A percentile compares a stretch with the other conserved stretches of the same genome.
These are phyloP conservation scores for Eimeria maxima DNA, from an alignment of 169 alveolate species.

Conservation along the genomic window DNA sequence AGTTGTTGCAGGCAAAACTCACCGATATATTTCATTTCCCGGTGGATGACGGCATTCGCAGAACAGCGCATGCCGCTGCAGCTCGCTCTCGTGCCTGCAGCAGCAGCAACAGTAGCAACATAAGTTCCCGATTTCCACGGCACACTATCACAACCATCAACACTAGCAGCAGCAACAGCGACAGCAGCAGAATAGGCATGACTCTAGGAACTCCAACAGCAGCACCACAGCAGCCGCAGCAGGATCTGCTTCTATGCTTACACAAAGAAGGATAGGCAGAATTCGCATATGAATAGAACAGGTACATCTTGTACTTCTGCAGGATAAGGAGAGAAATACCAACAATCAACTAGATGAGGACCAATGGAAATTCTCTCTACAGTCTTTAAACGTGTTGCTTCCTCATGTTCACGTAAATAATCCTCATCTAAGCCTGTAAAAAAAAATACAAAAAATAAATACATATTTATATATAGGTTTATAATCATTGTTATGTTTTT, in stretches of 20 bases:
- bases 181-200: not conserved
- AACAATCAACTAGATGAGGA: conserved; percentile 95
- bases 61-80: conserved; percentile 92
- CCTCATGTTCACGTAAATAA: conserved; percentile 96
- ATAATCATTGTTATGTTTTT: not conserved
- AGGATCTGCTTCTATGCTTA: conserved; percentile 16
- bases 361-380: conserved; percentile 97
- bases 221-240: conserved; percentile 56
- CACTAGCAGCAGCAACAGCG: not conserved
- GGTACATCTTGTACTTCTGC: conserved; percentile 96
- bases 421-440: conserved; percentile 95
- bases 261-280: conserved; percentile 96
- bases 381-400: conserved; percentile 96
- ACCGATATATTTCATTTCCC: conserved; percentile 98
- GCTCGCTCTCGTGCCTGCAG: conserved; percentile 90
- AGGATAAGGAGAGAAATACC: conserved; percentile 99
- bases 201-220: not conserved
- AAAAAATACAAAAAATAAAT: not conserved
- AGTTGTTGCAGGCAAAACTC: conserved; percentile 29
- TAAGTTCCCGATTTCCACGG: not conserved
- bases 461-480: not conserved
- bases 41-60: conserved; percentile 98
- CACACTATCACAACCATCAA: not conserved
- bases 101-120: conserved; percentile 40
- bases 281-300: conserved; percentile 97